Conservation (phyloP, 768 basidiomycete species). For the Ramaria sp. region DNA sequence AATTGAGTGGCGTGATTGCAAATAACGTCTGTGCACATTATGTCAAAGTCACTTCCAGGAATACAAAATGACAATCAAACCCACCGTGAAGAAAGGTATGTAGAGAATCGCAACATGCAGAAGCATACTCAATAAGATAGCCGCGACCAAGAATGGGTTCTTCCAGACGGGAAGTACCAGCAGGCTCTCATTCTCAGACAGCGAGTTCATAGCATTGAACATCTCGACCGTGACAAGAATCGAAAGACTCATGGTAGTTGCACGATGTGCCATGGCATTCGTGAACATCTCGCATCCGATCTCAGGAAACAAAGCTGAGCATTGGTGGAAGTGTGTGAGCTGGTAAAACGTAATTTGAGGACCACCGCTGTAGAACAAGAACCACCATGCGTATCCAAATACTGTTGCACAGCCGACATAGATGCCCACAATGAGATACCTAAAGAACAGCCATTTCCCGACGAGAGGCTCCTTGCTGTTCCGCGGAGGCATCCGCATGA, state of each 20-base stretch:
- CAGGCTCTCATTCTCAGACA: slow-evolving; percentile 94
- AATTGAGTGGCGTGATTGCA: slow-evolving; percentile 89
- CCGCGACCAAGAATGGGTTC: slow-evolving; percentile 85
- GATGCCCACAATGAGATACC: slow-evolving; percentile 85
- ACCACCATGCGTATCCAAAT: slow-evolving; percentile 99
- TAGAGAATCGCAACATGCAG: slow-evolving; percentile 94
- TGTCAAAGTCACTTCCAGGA: background rate
- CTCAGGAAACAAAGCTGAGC: slow-evolving; percentile 68
- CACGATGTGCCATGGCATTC: slow-evolving; percentile 71
- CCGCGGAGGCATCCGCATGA: slow-evolving; percentile 92
- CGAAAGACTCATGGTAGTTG: slow-evolving; percentile 93
- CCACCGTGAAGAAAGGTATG: slow-evolving; percentile 90
- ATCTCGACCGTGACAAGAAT: slow-evolving; percentile 94
- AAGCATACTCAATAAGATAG: slow-evolving; percentile 84
- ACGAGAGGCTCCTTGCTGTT: slow-evolving; percentile 86
- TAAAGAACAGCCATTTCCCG: slow-evolving; percentile 88
- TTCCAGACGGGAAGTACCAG: slow-evolving; percentile 86
- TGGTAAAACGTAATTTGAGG: slow-evolving; percentile 92
- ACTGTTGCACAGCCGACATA: slow-evolving; percentile 96
- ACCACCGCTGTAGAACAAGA: slow-evolving; percentile 79
- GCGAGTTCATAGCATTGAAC: slow-evolving; percentile 97
- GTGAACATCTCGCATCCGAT: slow-evolving; percentile 97
- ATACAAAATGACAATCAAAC: slow-evolving; percentile 18
- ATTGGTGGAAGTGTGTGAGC: slow-evolving; percentile 94
- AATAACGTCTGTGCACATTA: slow-evolving; percentile 56